Percentiles rank a stretch among this genome's conserved stretches.
phyloP scores from a whole-genome alignment of 2,329 filamentous ascomycete genomes.

The Exophiala lecanii-corni region DNA sequence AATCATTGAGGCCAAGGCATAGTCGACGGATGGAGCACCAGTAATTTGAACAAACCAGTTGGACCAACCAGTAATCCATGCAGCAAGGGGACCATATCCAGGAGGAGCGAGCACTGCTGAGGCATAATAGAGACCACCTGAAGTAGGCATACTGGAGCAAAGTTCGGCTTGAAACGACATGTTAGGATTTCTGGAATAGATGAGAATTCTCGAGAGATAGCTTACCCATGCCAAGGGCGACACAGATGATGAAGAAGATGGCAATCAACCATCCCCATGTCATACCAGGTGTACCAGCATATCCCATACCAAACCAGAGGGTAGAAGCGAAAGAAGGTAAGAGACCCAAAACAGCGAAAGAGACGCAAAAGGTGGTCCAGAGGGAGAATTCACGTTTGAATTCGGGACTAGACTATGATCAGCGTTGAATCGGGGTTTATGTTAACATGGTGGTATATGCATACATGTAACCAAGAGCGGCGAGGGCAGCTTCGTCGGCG shows the following conservation, averaged over 20 bases:
- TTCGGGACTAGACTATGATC: slow-evolving; percentile 55
- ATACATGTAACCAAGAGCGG: slow-evolving; percentile 55
- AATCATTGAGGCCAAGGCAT: slow-evolving; percentile 64
- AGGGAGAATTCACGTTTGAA: slow-evolving; percentile 68
- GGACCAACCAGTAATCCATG: slow-evolving; percentile 66
- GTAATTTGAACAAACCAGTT: slow-evolving; percentile 67
- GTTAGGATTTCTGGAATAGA: slow-evolving; percentile 30
- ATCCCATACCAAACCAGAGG: slow-evolving; percentile 64
- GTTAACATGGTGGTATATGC: too few relatives aligned
- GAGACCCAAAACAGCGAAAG: slow-evolving; percentile 67
- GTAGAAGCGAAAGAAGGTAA: slow-evolving; percentile 69
- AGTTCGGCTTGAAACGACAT: slow-evolving; percentile 55
- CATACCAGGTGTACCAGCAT: slow-evolving; percentile 57
- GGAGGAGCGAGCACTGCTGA: slow-evolving; percentile 64
- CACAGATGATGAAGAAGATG: slow-evolving; percentile 66
- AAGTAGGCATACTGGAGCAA: slow-evolving; percentile 68
- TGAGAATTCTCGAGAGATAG: background rate
- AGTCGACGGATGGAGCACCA: slow-evolving; percentile 62
- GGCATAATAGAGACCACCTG: slow-evolving; percentile 69
- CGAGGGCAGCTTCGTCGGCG: slow-evolving; percentile 58
- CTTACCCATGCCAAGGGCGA: slow-evolving; percentile 57
- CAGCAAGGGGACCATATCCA: slow-evolving; percentile 61
- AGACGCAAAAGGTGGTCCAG: slow-evolving; percentile 71
- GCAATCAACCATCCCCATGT: slow-evolving; percentile 73
- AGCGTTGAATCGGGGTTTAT: too few relatives aligned